Evolutionary conservation across 768 basidiomycete genomes (phyloP).

Genomic region (Lyophyllum shimeji): DNA sequence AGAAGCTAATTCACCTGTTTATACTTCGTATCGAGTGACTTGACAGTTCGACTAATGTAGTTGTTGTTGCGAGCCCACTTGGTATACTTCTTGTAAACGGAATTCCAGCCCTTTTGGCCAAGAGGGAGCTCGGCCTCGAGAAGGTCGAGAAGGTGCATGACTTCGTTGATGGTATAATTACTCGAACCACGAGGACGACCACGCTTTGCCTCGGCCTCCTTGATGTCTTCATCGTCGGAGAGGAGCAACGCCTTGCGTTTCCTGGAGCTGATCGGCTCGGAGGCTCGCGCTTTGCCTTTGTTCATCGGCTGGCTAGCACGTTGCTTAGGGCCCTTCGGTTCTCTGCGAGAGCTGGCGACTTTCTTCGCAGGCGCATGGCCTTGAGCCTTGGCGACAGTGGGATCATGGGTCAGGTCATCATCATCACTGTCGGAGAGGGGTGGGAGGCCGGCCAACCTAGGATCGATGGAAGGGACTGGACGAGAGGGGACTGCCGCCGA

Average conservation of each 20-base stretch:
- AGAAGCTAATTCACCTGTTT: slow-evolving; percentile 19
- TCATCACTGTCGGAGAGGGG: neutral
- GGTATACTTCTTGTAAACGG: slow-evolving; percentile 11
- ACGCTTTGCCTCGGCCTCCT: slow-evolving; percentile 3
- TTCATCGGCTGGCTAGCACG: neutral
- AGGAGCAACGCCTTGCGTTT: neutral
- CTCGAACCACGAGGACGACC: slow-evolving; percentile 15
- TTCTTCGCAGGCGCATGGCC: neutral
- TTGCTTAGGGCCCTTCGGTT: slow-evolving; percentile 1
- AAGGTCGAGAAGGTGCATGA: slow-evolving; percentile 15
- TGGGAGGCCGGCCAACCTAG: neutral
- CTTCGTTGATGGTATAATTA: slow-evolving; percentile 20
- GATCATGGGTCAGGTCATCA: slow-evolving; percentile 2
- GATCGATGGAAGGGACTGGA: neutral
- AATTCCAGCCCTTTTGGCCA: slow-evolving; percentile 20
- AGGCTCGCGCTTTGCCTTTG: slow-evolving; percentile 3
- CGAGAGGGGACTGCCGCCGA: too few relatives aligned
- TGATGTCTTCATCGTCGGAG: neutral
- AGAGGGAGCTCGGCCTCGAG: slow-evolving; percentile 17
- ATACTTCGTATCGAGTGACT: slow-evolving; percentile 23
- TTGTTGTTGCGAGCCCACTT: slow-evolving; percentile 16
- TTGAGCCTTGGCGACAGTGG: slow-evolving; percentile 7
- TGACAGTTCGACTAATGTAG: slow-evolving; percentile 7
- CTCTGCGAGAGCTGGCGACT: neutral
- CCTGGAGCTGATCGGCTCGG: neutral